phyloP scores from a whole-genome alignment of 2,329 filamentous ascomycete species.

The Neurospora sp. region DNA sequence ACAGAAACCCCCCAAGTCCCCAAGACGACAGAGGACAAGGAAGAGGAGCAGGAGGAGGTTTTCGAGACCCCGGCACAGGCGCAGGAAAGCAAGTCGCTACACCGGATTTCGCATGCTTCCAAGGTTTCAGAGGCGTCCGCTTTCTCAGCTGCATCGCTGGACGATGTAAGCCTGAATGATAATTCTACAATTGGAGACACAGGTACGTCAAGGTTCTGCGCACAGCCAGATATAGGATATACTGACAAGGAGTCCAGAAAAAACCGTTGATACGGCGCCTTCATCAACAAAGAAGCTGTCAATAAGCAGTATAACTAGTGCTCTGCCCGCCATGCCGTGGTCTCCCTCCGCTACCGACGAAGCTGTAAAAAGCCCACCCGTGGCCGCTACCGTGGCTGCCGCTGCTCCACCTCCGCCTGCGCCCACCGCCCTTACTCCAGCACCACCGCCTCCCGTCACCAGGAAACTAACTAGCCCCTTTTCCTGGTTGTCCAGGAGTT shows the following conservation, averaged over 20 bases:
- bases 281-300: slow-evolving; percentile 47
- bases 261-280: slow-evolving; percentile 24
- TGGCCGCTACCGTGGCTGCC: slow-evolving; percentile 19
- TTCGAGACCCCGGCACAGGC: slow-evolving; percentile 12
- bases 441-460: slow-evolving; percentile 27
- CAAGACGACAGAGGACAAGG: slow-evolving; percentile 9
- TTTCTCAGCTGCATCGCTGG: slow-evolving; percentile 31
- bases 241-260: slow-evolving; percentile 13
- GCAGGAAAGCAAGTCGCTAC: slow-evolving; percentile 19
- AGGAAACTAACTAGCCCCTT: slow-evolving; percentile 84
- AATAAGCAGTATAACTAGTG: slow-evolving; percentile 61
- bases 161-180: slow-evolving; percentile 60
- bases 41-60: neutral
- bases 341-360: slow-evolving; percentile 45
- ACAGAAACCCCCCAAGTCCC: slow-evolving; percentile 13
- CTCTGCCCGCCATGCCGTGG: slow-evolving; percentile 65
- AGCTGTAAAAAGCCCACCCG: slow-evolving; percentile 34
- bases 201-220: neutral
- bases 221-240: slow-evolving; percentile 14
- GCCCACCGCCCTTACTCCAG: slow-evolving; percentile 27
- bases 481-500: slow-evolving; percentile 68
- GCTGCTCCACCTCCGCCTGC: slow-evolving; percentile 17
- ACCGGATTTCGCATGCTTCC: slow-evolving; percentile 29
- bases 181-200: slow-evolving; percentile 25
- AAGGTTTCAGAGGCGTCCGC: neutral